Conservation (phyloP, 2,329 filamentous ascomycete genomes). For the Coleophoma cylindrospora region DNA sequence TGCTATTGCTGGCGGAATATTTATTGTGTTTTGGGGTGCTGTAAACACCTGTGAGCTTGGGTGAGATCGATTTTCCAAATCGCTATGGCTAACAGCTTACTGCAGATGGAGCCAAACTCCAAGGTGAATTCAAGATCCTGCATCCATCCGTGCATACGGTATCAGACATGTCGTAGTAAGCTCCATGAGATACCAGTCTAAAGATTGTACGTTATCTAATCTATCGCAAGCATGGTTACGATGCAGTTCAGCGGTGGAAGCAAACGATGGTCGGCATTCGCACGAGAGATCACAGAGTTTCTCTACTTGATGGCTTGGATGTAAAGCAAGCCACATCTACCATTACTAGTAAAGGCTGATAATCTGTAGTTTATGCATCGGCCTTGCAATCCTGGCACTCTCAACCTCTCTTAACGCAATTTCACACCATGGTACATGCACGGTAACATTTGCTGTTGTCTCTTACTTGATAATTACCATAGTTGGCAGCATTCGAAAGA, state of each 20-base stretch:
- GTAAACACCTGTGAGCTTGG: conserved; percentile 20
- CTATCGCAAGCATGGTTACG: background rate
- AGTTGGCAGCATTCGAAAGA: conserved; percentile 28
- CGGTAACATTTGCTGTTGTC: conserved; percentile 34
- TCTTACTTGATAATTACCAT: conserved; percentile 24
- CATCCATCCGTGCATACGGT: background rate
- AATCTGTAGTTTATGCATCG: conserved; percentile 24
- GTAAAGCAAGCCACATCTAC: background rate
- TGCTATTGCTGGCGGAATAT: conserved; percentile 33
- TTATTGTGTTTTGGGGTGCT: conserved; percentile 29
- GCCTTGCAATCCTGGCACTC: too few species aligned
- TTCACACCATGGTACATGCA: conserved; percentile 47
- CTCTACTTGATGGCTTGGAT: background rate
- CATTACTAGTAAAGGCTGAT: conserved; percentile 22
- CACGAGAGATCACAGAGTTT: background rate
- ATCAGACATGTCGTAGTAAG: background rate
- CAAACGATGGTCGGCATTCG: background rate
- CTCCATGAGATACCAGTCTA: too few species aligned
- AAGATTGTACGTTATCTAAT: too few species aligned
- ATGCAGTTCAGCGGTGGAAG: background rate
- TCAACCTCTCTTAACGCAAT: conserved; percentile 46
- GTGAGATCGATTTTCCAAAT: background rate
- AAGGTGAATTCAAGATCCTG: background rate
- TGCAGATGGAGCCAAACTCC: background rate
- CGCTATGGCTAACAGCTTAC: background rate